These are phyloP conservation scores for Penicillium sp. DNA, from an alignment of 2,329 filamentous ascomycete species.

Conservation along the genomic window DNA sequence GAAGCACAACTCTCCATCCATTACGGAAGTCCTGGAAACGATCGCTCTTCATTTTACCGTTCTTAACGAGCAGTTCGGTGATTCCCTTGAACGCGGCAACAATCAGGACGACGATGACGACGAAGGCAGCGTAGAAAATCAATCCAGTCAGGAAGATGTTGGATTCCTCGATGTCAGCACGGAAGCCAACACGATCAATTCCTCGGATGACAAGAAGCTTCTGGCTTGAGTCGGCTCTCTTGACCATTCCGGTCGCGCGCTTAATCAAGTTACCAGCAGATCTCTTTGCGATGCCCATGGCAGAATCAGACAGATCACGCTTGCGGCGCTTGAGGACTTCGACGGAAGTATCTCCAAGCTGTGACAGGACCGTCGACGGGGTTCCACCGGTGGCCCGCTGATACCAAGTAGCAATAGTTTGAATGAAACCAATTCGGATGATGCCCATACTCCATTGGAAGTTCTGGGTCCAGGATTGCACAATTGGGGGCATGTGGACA, in stretches of 20 bases:
- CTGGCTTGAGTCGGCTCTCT: slow-evolving; percentile 52
- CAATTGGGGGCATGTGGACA: slow-evolving; percentile 81
- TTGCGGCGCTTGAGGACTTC: slow-evolving; percentile 66
- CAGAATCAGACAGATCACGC: slow-evolving; percentile 51
- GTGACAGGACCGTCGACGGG: slow-evolving; percentile 75
- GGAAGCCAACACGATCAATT: slow-evolving; percentile 87
- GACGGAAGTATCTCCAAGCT: slow-evolving; percentile 75
- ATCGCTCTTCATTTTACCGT: slow-evolving; percentile 76
- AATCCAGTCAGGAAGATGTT: slow-evolving; percentile 94
- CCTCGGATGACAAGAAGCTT: slow-evolving; percentile 65
- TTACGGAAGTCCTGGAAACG: slow-evolving; percentile 93
- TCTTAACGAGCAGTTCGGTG: slow-evolving; percentile 74
- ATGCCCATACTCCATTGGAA: slow-evolving; percentile 99
- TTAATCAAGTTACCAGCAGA: slow-evolving; percentile 18
- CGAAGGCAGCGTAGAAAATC: slow-evolving; percentile 84
- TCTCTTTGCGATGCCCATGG: slow-evolving; percentile 26
- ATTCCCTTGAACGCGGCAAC: slow-evolving; percentile 79
- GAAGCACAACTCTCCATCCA: slow-evolving; percentile 88
- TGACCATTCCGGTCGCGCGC: slow-evolving; percentile 43
- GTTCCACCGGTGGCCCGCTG: slow-evolving; percentile 89
- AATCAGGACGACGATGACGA: slow-evolving; percentile 70
- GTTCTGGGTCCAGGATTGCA: slow-evolving; percentile 92
- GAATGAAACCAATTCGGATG: slow-evolving; percentile 82
- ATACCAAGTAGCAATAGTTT: slow-evolving; percentile 91
- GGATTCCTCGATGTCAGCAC: slow-evolving; percentile 78